Base-by-base conservation (phyloP, 2,329 filamentous ascomycete species). In the Colletotrichum sp. region DNA sequence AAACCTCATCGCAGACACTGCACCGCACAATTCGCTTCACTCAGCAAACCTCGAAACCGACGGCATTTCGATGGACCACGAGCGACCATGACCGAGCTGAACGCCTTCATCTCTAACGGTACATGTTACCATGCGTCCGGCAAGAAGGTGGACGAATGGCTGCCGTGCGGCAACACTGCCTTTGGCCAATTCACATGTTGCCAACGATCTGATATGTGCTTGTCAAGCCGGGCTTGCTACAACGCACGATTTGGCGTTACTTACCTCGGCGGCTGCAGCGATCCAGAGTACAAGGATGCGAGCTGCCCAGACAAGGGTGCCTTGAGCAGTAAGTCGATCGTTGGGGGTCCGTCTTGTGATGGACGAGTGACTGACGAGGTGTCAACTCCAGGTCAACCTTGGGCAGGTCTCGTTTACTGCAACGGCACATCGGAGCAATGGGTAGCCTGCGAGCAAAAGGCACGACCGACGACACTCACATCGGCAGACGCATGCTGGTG, bases 191-290 rank as follows among this genome's bases (percentile, higher is more conserved):
- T 79, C 43, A 79, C 82, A 3, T 85, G 83, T 67, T 85, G 83
- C 72, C 79, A 81, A 61, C 77, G 75, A 3, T 81, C 81, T 24
- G 83, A 85, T 75, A 80, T 79, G 48, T 85, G 83, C 76, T 80
- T 85, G 15, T 79, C 78, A 64, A 79, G 78, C 72, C 77, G 80
- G 36, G 78, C 77, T 48, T 80, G 78, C 72, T 84, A 77, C 75
- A 79, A 78, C 12, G 63, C 61, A n/a, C 43, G 65, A 7, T 79
- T 77, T 34, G 81, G 80, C n/a, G 72, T 80, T 21, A 86, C 84
- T 4, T 86, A 86, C 48, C 79, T 84, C 18, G 81, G 84, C 5
- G 85, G 84, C 15, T 86, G 84, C 77, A 85, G 81, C 28, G 83
- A 86, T 55, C 74, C 76, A 3, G 68, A 77, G 3, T 85, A 85